Evolutionary conservation across 1,139 yeast genomes (phyloP).

Genomic region (Debaryomycetaceae sp.): DNA sequence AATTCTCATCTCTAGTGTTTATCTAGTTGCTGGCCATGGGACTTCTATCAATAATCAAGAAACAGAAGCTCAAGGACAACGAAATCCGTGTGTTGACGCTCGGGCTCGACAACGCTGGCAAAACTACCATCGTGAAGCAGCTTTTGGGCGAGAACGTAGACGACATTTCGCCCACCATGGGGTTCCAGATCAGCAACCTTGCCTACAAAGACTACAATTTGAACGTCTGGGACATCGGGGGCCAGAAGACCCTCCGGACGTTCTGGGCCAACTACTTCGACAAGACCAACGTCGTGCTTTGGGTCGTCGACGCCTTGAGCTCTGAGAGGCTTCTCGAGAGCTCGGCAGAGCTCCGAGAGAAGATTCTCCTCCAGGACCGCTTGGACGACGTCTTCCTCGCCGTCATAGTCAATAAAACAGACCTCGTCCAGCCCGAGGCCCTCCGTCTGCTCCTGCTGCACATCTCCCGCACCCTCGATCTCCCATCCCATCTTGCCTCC

Average conservation of each 20-base stretch:
- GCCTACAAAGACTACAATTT: slow-evolving; percentile 24
- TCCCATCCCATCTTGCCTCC: slow-evolving; percentile 20
- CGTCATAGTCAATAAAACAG: slow-evolving; percentile 57
- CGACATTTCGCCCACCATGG: slow-evolving; percentile 50
- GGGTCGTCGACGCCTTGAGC: slow-evolving; percentile 84
- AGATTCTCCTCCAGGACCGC: slow-evolving; percentile 63
- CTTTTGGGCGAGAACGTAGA: slow-evolving; percentile 50
- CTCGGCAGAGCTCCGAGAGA: slow-evolving; percentile 54
- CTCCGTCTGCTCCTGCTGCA: slow-evolving; percentile 11
- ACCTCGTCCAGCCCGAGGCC: slow-evolving; percentile 29
- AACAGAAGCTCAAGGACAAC: slow-evolving; percentile 75
- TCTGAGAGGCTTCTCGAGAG: slow-evolving; percentile 64
- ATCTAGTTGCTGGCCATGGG: slow-evolving; percentile 54
- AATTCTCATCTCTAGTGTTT: background rate
- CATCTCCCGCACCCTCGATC: slow-evolving; percentile 20
- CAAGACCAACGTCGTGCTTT: slow-evolving; percentile 74
- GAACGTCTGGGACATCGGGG: slow-evolving; percentile 85
- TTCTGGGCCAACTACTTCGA: slow-evolving; percentile 94
- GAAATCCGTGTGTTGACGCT: slow-evolving; percentile 73
- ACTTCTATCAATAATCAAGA: slow-evolving; percentile 70
- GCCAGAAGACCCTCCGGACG: slow-evolving; percentile 71
- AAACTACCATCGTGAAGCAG: slow-evolving; percentile 71
- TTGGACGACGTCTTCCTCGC: slow-evolving; percentile 62
- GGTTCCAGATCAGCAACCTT: slow-evolving; percentile 47
- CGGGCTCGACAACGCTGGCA: slow-evolving; percentile 89